phyloP scores from a whole-genome alignment of 2,329 filamentous ascomycete species.

The Aspergillus candidus region DNA sequence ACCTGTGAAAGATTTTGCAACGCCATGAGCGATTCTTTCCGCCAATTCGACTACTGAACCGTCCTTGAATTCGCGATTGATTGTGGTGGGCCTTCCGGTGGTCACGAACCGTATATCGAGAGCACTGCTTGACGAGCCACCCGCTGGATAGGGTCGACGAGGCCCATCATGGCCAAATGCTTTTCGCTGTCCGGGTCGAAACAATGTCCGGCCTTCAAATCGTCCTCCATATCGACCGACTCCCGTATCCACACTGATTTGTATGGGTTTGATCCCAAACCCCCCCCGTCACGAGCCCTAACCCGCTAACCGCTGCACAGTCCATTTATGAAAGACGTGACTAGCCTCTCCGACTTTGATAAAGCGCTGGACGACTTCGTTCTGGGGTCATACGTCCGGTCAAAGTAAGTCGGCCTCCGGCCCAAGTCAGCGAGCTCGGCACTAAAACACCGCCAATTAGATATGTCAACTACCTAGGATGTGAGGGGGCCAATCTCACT shows the following conservation, averaged over 20 bases:
- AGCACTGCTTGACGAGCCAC: background rate
- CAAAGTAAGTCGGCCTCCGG: constrained; percentile 56
- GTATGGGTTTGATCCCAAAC: constrained; percentile 45
- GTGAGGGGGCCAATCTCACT: constrained; percentile 66
- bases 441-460: constrained; percentile 43
- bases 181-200: constrained; percentile 66
- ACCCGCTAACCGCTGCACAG: constrained; percentile 44
- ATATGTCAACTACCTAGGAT: constrained; percentile 76
- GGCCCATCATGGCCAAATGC: constrained; percentile 42
- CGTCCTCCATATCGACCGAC: constrained; percentile 64
- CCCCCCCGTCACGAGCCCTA: constrained; percentile 21
- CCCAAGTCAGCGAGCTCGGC: no score
- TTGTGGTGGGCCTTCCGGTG: no score
- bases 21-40: no score
- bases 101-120: background rate
- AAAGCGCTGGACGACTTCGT: constrained; percentile 65
- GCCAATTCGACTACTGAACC: no score
- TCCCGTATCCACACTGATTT: constrained; percentile 54
- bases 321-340: constrained; percentile 79
- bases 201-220: constrained; percentile 65
- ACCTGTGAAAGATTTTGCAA: no score
- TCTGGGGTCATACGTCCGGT: constrained; percentile 64
- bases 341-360: constrained; percentile 71
- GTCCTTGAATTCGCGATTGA: no score
- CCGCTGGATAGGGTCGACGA: constrained; percentile 7